These are phyloP conservation scores for Starmera amethionina DNA, from an alignment of 805 yeast species.

Conservation along the genomic window DNA sequence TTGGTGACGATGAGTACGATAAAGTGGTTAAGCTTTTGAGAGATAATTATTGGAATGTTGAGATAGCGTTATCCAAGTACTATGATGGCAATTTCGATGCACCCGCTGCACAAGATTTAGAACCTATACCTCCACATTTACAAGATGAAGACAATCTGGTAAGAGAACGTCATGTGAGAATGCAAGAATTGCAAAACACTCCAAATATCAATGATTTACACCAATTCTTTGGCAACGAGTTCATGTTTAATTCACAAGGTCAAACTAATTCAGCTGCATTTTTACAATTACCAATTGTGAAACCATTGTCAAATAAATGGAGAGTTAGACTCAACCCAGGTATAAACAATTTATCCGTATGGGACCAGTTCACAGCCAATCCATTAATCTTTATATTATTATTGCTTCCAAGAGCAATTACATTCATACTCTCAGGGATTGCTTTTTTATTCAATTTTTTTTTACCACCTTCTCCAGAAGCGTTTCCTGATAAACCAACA, in stretches of 20 bases:
- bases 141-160: too few species aligned
- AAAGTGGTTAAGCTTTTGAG: conserved; percentile 36
- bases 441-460: conserved; percentile 23
- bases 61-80: conserved; percentile 48
- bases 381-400: conserved; percentile 43
- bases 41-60: conserved; percentile 51
- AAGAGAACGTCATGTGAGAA: too few species aligned
- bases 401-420: conserved; percentile 43
- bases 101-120: conserved; percentile 6
- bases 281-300: conserved; percentile 23
- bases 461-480: conserved; percentile 25
- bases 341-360: neutral
- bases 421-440: conserved; percentile 31
- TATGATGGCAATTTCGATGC: conserved; percentile 45
- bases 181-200: too few species aligned
- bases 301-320: conserved; percentile 23
- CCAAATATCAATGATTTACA: too few species aligned
- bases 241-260: too few species aligned
- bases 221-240: neutral
- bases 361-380: conserved; percentile 6
- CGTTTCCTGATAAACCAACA: conserved; percentile 22
- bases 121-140: neutral
- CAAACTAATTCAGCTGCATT: neutral
- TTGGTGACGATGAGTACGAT: conserved; percentile 35
- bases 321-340: conserved; percentile 6